Percentiles rank a stretch among this genome's conserved stretches.
Conservation (phyloP, 331 rosid species). For the Pyracantha coccinea region DNA sequence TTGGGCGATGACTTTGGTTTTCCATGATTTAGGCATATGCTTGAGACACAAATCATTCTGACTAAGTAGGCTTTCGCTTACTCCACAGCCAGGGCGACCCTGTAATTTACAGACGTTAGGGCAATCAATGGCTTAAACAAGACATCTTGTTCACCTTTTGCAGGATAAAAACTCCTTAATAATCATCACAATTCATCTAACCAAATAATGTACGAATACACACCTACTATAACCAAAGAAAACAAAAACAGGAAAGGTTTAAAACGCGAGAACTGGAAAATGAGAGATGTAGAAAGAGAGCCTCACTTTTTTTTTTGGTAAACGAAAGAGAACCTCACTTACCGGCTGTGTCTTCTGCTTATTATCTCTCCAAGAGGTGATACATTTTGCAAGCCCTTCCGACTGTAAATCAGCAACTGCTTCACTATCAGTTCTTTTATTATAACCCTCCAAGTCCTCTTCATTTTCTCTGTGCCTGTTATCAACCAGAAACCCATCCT, state of each 20-base stretch:
- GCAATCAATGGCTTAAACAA: background rate
- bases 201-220: background rate
- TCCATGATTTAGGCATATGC: slow-evolving; percentile 14
- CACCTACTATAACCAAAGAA: too few species aligned
- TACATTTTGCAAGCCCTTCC: slow-evolving; percentile 11
- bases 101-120: slow-evolving; percentile 17
- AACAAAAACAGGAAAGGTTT: background rate
- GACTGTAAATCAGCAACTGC: background rate
- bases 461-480: background rate
- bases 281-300: slow-evolving; percentile 1
- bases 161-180: background rate
- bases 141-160: too few species aligned
- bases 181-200: background rate
- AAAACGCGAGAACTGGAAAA: background rate
- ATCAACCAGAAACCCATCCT: slow-evolving; percentile 18
- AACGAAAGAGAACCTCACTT: slow-evolving; percentile 25
- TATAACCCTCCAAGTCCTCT: background rate
- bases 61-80: background rate
- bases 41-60: slow-evolving; percentile 1
- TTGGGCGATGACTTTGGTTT: slow-evolving; percentile 9
- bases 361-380: slow-evolving; percentile 4
- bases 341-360: slow-evolving; percentile 17
- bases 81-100: slow-evolving; percentile 21
- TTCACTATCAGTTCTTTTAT: slow-evolving; percentile 11
- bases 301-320: too few species aligned